phyloP scores from a whole-genome alignment of 2,329 filamentous ascomycete genomes.

The Coleophoma eucalyptorum region DNA sequence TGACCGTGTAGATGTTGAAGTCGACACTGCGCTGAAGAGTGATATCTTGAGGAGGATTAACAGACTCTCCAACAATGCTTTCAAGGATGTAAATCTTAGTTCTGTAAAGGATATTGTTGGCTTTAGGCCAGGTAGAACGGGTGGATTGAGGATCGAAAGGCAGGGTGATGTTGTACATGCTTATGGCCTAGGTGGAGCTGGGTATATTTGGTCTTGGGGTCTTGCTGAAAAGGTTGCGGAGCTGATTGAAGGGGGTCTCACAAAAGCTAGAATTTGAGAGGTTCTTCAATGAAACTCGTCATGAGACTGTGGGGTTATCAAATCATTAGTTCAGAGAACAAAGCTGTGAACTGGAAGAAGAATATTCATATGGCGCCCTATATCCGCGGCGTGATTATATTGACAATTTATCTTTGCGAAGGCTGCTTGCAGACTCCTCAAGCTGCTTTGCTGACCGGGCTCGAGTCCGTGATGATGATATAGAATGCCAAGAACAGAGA shows the following conservation, averaged over 20 bases:
- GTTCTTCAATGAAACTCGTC: no score
- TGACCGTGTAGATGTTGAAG: neutral
- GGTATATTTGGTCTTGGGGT: constrained; percentile 4
- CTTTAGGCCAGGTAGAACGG: constrained; percentile 3
- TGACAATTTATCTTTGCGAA: no score
- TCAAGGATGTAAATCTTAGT: neutral
- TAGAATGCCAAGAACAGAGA: no score
- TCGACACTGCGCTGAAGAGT: neutral
- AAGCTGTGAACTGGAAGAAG: no score
- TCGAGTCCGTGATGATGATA: no score
- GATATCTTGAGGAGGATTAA: constrained; percentile 4
- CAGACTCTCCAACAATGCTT: constrained; percentile 1
- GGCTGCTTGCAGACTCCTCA: no score
- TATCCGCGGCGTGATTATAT: no score
- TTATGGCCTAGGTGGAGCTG: constrained; percentile 3
- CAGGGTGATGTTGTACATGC: constrained; percentile 3
- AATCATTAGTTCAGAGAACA: no score
- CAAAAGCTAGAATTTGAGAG: neutral
- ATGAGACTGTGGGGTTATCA: no score
- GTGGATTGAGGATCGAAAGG: constrained; percentile 5
- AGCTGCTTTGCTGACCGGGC: no score
- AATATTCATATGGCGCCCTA: no score
- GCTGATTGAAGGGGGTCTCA: neutral
- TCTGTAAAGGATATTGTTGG: constrained; percentile 4
- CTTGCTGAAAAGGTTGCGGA: constrained; percentile 1